Base-by-base conservation (phyloP, 306 rosid genomes). In the Sicyos baderoa region DNA sequence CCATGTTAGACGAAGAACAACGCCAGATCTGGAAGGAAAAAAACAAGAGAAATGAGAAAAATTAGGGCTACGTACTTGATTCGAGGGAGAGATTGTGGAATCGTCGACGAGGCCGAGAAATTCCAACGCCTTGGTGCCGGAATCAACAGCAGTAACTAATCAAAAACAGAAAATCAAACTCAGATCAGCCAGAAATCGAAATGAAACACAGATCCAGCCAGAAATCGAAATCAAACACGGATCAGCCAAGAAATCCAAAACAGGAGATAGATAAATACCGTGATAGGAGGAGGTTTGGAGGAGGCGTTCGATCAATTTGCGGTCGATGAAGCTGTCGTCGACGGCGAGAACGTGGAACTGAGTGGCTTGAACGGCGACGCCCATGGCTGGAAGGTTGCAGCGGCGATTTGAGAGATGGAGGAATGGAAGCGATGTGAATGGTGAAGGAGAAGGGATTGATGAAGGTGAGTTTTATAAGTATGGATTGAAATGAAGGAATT, bases 271-370 rank as follows among this genome's bases (percentile, higher is more conserved):
- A 50, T 15, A 9, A 74, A 58, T 73, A 91, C 97, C 97, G 52
- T 91, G 95, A 76, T 85, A 91, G 19, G 91, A 87, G 68, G 96
- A 89, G 64, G 86, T 91, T 74, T 84, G 80, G 76, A 91, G 96
- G 74, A 91, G 95, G 60, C 84, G 83, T 71, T 91, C 96, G 68
- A 91, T 91, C 82, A 91, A 54, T 79, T 85, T 91, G 72, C 96
- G 79, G 67, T 91, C 97, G 79, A 91, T 76, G n/a, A 81, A 25
- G 76, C 91, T 84, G 21, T 91, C 97, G 80, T 91, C 96, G 59
- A 91, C 97, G 52, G 96, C 97, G 74, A 91, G 74, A 73, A 91
- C 96, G 76, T 89, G 97, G 22, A 87, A 89, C 70, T 76, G 91
- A 2, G 84, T 27, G 14, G 66, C 15, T 58, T 83, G 84, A 18